phyloP scores from a whole-genome alignment of 2,329 filamentous ascomycete genomes.

The Madurella mycetomatis region DNA sequence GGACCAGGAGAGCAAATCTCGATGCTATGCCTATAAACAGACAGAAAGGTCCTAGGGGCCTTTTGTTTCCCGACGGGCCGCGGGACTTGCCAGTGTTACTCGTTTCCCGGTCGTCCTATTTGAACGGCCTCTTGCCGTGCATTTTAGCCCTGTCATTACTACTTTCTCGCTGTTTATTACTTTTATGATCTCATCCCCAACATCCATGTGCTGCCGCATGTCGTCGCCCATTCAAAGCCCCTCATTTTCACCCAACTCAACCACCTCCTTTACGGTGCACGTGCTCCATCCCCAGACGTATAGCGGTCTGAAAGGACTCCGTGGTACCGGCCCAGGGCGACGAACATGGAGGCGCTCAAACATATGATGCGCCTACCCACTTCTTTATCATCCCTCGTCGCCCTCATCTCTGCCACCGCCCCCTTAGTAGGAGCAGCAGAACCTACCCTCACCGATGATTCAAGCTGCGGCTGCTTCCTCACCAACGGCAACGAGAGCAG shows the following conservation, averaged over 20 bases:
- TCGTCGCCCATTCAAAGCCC: background rate
- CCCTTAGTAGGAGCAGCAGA: conserved; percentile 16
- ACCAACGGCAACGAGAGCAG: conserved; percentile 41
- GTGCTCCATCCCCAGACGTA: background rate
- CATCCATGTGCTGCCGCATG: conserved; percentile 1
- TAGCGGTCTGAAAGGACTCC: background rate
- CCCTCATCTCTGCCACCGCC: conserved; percentile 16
- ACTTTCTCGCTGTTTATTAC: background rate
- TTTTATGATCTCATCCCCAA: background rate
- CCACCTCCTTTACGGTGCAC: background rate
- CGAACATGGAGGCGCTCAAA: conserved; percentile 5
- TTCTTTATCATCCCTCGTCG: conserved; percentile 15
- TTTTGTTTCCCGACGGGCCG: conserved; percentile 12
- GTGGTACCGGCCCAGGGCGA: background rate
- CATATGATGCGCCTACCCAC: conserved; percentile 6
- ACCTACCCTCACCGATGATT: conserved; percentile 28
- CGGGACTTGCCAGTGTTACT: background rate
- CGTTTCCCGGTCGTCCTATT: background rate
- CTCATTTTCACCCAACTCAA: background rate
- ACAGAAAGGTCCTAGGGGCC: background rate
- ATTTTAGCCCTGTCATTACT: background rate
- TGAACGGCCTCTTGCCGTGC: conserved; percentile 1
- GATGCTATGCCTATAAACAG: conserved; percentile 9
- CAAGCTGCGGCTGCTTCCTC: conserved; percentile 44
- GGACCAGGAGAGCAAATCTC: background rate